These are phyloP conservation scores for Mycosarcoma maydis DNA, from an alignment of 1,284 basidiomycete genomes.

Conservation along the genomic window DNA sequence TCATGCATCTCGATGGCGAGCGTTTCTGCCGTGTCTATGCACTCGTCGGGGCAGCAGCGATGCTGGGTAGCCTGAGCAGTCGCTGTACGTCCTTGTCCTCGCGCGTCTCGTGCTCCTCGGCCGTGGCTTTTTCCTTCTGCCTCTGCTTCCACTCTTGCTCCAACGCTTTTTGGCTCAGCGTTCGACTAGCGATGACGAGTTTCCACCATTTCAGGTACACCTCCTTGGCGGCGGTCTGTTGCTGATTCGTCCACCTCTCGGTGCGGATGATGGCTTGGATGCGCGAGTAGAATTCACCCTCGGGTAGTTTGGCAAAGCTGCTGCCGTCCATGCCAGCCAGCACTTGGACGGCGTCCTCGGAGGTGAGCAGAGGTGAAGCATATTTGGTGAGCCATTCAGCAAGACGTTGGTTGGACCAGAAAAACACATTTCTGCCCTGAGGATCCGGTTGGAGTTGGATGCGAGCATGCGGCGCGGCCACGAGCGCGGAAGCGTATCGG, in stretches of 20 bases:
- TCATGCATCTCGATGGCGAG: background rate
- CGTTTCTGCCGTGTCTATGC: no score
- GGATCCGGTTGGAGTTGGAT: slow-evolving; percentile 19
- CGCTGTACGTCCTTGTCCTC: slow-evolving; percentile 17
- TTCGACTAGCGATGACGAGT: slow-evolving; percentile 22
- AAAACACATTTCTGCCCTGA: slow-evolving; percentile 14
- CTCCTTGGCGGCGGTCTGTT: slow-evolving; percentile 14
- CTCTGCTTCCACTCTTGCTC: slow-evolving; percentile 27
- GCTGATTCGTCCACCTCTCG: background rate
- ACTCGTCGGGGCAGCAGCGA: slow-evolving; percentile 6
- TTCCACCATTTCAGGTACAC: slow-evolving; percentile 40
- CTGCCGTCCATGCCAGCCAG: slow-evolving; percentile 11
- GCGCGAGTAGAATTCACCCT: slow-evolving; percentile 10
- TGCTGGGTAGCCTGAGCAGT: slow-evolving; percentile 3
- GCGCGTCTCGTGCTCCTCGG: slow-evolving; percentile 7
- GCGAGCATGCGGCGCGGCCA: slow-evolving; percentile 1
- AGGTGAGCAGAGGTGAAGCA: background rate
- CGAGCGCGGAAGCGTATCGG: slow-evolving; percentile 16
- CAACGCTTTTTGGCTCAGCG: slow-evolving; percentile 21
- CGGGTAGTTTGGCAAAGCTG: slow-evolving; percentile 12
- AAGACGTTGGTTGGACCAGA: slow-evolving; percentile 13
- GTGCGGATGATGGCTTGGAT: background rate
- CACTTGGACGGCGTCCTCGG: background rate
- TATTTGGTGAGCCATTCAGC: slow-evolving; percentile 22
- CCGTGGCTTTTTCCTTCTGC: slow-evolving; percentile 6